Percentiles rank a stretch among this genome's conserved stretches.
Evolutionary conservation across 2,329 filamentous ascomycete species (phyloP).

Genomic region (Epichloe uncinata): DNA sequence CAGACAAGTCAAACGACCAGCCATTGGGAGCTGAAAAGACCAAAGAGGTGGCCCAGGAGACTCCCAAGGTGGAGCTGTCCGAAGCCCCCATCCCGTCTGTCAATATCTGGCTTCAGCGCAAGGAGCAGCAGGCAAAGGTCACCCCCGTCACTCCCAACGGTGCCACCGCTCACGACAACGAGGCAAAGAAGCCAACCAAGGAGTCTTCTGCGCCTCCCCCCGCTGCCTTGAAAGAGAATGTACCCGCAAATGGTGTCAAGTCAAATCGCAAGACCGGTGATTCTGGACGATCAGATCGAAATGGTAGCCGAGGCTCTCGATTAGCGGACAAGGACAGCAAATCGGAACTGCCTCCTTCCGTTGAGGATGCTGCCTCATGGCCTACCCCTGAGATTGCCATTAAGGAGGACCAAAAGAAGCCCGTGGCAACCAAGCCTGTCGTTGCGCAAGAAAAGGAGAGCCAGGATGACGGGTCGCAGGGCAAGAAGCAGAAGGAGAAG

Average conservation of each 20-base stretch:
- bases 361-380: slow-evolving; percentile 70
- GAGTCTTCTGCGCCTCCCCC: slow-evolving; percentile 7
- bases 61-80: slow-evolving; percentile 51
- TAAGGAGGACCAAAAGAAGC: slow-evolving; percentile 61
- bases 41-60: slow-evolving; percentile 28
- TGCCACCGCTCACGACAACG: slow-evolving; percentile 18
- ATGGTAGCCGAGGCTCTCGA: slow-evolving; percentile 35
- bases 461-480: slow-evolving; percentile 33
- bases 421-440: slow-evolving; percentile 39
- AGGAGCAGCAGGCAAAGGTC: slow-evolving; percentile 46
- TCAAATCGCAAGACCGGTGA: slow-evolving; percentile 30
- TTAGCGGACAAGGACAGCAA: slow-evolving; percentile 27
- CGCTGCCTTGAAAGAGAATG: slow-evolving; percentile 11
- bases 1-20: slow-evolving; percentile 34
- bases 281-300: slow-evolving; percentile 23
- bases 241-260: slow-evolving; percentile 25
- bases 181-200: slow-evolving; percentile 28
- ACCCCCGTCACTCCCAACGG: slow-evolving; percentile 28
- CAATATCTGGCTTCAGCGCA: slow-evolving; percentile 79
- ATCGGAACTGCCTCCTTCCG: slow-evolving; percentile 40
- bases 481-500: slow-evolving; percentile 59
- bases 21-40: slow-evolving; percentile 43
- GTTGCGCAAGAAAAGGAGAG: slow-evolving; percentile 50
- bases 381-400: slow-evolving; percentile 71
- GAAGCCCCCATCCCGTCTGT: slow-evolving; percentile 73